Evolutionary conservation across 768 basidiomycete genomes (phyloP).

Genomic region (Suillus hirtellus): DNA sequence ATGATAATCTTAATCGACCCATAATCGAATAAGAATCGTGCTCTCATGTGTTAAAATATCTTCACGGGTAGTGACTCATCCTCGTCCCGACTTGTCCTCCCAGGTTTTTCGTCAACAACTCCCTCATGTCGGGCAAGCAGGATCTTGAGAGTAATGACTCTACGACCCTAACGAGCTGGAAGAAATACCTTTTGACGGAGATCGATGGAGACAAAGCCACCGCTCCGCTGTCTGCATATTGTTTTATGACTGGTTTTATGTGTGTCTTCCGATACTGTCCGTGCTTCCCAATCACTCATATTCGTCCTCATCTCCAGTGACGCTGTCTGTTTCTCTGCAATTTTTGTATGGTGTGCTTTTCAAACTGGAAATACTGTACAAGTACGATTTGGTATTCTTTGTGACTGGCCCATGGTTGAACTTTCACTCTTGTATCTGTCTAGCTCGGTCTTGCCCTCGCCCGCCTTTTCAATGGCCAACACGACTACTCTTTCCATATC

Average conservation of each 20-base stretch:
- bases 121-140: conserved; percentile 51
- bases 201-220: conserved; percentile 36
- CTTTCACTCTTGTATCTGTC: background rate
- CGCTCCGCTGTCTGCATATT: conserved; percentile 57
- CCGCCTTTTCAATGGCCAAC: conserved; percentile 60
- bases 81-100: conserved; percentile 73
- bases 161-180: conserved; percentile 13
- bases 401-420: background rate
- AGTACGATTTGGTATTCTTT: conserved; percentile 35
- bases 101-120: conserved; percentile 73
- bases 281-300: background rate
- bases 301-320: conserved; percentile 41
- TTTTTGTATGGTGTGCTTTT: conserved; percentile 82
- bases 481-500: conserved; percentile 62
- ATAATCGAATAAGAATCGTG: background rate
- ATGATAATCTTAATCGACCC: background rate
- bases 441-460: conserved; percentile 80
- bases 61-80: background rate
- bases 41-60: conserved; percentile 5
- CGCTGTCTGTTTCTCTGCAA: conserved; percentile 67
- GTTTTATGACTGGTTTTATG: conserved; percentile 77
- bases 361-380: conserved; percentile 75
- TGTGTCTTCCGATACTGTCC: conserved; percentile 33
- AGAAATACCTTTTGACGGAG: conserved; percentile 24
- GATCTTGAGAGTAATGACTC: conserved; percentile 35